Evolutionary conservation across 208 protist genomes (phyloP).

Genomic region (Trypanosoma avium): DNA sequence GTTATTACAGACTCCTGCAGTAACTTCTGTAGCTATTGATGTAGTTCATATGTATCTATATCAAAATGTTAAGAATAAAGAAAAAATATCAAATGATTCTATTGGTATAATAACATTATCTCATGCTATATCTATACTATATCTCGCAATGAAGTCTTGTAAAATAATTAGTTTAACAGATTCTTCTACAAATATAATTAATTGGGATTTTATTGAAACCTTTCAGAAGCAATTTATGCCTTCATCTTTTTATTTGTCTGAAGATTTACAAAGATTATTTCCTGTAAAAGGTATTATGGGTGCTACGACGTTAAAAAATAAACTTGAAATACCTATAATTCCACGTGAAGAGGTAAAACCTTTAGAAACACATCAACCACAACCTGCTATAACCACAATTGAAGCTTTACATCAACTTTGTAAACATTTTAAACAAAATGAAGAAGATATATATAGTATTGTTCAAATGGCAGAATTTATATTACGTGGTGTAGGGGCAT

Average conservation of each 20-base stretch:
- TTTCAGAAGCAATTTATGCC: constrained; percentile 12
- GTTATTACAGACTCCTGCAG: constrained; percentile 71
- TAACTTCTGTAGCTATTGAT: constrained; percentile 63
- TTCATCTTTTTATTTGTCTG: constrained; percentile 24
- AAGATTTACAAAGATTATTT: constrained; percentile 33
- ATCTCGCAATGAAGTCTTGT: constrained; percentile 40
- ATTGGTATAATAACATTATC: constrained; percentile 34
- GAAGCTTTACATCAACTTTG: constrained; percentile 49
- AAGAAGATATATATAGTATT: constrained; percentile 51
- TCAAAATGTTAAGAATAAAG: not conserved
- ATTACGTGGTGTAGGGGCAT: constrained; percentile 32
- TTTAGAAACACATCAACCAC: too few species aligned
- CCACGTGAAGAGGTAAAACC: not conserved
- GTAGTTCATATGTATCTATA: constrained; percentile 37
- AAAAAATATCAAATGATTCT: constrained; percentile 6
- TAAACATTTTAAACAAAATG: constrained; percentile 27
- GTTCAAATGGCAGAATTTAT: constrained; percentile 55
- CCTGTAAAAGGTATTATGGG: constrained; percentile 38
- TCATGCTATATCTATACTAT: constrained; percentile 65
- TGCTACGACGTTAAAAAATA: constrained; percentile 38
- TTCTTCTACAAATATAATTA: not conserved
- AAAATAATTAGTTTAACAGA: constrained; percentile 20
- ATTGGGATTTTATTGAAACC: constrained; percentile 23
- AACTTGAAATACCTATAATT: constrained; percentile 38
- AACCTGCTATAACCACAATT: constrained; percentile 16